These are phyloP conservation scores for Thermothielavioides terrestris DNA, from an alignment of 495 filamentous ascomycete species.

Conservation along the genomic window DNA sequence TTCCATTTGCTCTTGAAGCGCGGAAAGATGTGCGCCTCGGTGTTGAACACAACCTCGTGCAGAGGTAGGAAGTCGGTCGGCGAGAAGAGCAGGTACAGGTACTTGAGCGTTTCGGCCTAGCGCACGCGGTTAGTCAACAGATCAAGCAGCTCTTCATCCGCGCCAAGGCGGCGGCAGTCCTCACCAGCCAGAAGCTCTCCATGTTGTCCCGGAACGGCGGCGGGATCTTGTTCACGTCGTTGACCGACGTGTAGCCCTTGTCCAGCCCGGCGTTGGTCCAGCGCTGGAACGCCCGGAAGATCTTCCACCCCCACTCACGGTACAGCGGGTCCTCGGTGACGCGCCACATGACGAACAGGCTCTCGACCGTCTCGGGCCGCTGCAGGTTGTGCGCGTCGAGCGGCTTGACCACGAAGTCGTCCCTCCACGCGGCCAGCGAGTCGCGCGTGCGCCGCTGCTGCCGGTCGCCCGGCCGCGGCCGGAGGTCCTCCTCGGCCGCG, in stretches of 20 bases:
- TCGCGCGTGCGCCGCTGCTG: constrained; percentile 37
- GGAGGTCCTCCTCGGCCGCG: constrained; percentile 40
- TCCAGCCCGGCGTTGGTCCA: not conserved
- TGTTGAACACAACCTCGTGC: constrained; percentile 83
- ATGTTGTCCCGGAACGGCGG: constrained; percentile 64
- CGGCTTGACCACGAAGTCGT: constrained; percentile 67
- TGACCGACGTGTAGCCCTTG: constrained; percentile 54
- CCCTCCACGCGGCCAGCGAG: constrained; percentile 49
- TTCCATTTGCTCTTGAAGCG: constrained; percentile 57
- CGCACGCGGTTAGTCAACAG: not conserved
- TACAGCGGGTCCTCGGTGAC: constrained; percentile 88
- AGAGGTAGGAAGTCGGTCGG: constrained; percentile 73
- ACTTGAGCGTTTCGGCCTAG: constrained; percentile 92
- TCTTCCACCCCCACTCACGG: constrained; percentile 95
- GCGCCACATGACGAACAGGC: constrained; percentile 94
- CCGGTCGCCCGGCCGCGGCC: constrained; percentile 42
- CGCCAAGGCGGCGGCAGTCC: not conserved
- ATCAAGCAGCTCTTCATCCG: not conserved
- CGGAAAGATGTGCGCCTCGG: constrained; percentile 87
- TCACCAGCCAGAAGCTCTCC: constrained; percentile 82
- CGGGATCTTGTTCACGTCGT: constrained; percentile 60
- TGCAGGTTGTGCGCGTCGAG: constrained; percentile 84
- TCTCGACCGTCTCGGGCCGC: constrained; percentile 89
- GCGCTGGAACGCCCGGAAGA: constrained; percentile 83
- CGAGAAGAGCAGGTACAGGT: constrained; percentile 91